Evolutionary conservation across 768 basidiomycete genomes (phyloP), one percentile per base, ranked within the genome.

Genomic region (Tulasnella sp.): DNA sequence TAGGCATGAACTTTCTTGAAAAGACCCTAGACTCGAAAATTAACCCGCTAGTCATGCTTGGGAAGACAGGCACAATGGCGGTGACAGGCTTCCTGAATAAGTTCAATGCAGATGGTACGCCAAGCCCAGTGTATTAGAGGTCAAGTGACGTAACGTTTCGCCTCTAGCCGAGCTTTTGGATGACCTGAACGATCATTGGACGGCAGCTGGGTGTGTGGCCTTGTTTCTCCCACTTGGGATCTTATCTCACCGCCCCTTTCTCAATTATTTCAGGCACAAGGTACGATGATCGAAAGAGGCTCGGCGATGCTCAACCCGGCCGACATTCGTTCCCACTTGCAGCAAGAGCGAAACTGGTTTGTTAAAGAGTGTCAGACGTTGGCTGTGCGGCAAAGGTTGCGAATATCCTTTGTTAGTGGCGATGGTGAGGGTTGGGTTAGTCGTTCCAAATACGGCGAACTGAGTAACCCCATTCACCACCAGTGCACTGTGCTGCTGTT

Each of bases 321-420:
- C 62, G 62, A 68, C 42, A 21, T 16, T 34, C 21, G 46, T 56
- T 75, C 75, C 24, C 74, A 79, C 76, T 5, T 75, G 77, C 16
- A 98, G 93, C 88, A 88, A 86, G 98, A 99, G 85, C 92, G 97
- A 77, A 98, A 99, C 84, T 92, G 90, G 91, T 87, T 98, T 36
- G 89, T 99, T 68, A 88, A 91, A 81, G 89, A 92, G 83, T 88
- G 94, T 81, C 97, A 98, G 84, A 86, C 88, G 31, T 88, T 95
- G 81, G 93, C 96, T 0, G 84, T 86, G 68, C 84, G 85, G 73
- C 91, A 90, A 84, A 87, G 88, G 38, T 84, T 93, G 40, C 90
- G 98, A 38, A 88, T 99, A n/a, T 89, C 92, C 0, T 96, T 97
- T 85, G 83, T 99, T 24, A 93, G 92, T 0, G 98, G 98, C 4